Base-by-base conservation (phyloP, 2,329 filamentous ascomycete species). In the Sarocladiaceae sp. region DNA sequence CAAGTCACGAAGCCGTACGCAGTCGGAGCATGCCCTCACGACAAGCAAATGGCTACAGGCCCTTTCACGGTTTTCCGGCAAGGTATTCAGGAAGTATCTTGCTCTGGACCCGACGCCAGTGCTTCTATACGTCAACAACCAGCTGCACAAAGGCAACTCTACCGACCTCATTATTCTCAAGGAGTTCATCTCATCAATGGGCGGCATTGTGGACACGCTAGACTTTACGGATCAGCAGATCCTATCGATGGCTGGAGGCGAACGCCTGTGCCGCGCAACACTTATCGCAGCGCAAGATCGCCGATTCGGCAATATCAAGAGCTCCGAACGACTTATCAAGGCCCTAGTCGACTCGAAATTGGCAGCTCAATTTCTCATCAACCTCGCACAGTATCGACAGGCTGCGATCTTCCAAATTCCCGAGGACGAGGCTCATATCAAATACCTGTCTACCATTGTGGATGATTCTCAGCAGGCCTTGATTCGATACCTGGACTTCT, bases 1-100 rank as follows among this genome's bases (percentile, higher is more conserved):
- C 42, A 79, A 80, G 51, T 72, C 75, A 44, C 71, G 80, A 55
- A 82, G 78, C 55, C 72, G 80, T 27, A 82, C 76, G 4, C 78
- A 81, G 53, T 74, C 74, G 20, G 73, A 75, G 35, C 81, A 80
- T 26, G 75, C 81, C 2, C 68, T 83, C 10, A 76, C 95, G 19
- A 93, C 90, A 20, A 95, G 89, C 62, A 81, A 83, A 56, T 98
- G 94, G 94, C 72, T 98, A 18, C 83, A 90, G 60, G 88, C 91
- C 12, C 69, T 97, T 44, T 88, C 93, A 9, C 79, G 78, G n/a
- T 97, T 98, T 61, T 85, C 90, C 33, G 93, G 91, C 18, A 85
- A 87, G 58, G 85, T 94, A 2, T 97, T 94, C 62, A 83, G 85
- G 56, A 82, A 88, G 40, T 96, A 96, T 60, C 77, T 82, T 15